A percentile compares a stretch with the other conserved stretches of the same genome.
Conservation (phyloP, 305 asterid species). For the Fraxinus platypoda region DNA sequence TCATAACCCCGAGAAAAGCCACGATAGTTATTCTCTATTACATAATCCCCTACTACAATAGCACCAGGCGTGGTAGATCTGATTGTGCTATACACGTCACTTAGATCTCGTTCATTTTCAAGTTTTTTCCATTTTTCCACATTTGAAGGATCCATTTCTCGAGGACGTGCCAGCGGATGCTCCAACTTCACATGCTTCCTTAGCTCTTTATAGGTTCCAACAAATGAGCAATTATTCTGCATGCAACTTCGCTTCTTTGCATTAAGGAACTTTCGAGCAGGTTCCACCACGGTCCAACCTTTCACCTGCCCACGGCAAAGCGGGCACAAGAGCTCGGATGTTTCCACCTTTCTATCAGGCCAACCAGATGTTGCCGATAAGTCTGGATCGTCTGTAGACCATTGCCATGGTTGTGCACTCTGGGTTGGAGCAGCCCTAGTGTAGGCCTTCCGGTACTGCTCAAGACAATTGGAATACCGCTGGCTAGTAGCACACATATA, state of each 20-base stretch:
- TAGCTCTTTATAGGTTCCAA: conserved; percentile 55
- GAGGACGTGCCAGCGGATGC: conserved; percentile 66
- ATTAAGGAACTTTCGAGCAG: conserved; percentile 62
- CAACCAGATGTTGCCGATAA: conserved; percentile 28
- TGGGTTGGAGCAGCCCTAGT: conserved; percentile 33
- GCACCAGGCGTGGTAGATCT: conserved; percentile 82
- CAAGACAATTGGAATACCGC: conserved; percentile 72
- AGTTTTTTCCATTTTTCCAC: conserved; percentile 72
- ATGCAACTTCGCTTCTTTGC: conserved; percentile 63
- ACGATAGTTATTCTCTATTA: conserved; percentile 44
- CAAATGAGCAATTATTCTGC: conserved; percentile 62
- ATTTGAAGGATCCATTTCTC: conserved; percentile 59
- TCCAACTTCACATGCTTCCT: conserved; percentile 55
- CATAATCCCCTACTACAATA: conserved; percentile 70
- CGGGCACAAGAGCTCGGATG: conserved; percentile 54
- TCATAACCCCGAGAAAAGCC: conserved; percentile 26
- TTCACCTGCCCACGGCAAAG: conserved; percentile 81
- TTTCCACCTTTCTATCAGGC: conserved; percentile 27
- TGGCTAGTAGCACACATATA: conserved; percentile 78
- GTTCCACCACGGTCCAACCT: conserved; percentile 78
- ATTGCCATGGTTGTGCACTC: conserved; percentile 20
- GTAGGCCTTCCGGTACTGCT: conserved; percentile 64
- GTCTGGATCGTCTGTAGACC: conserved; percentile 20
- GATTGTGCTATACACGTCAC: conserved; percentile 70
- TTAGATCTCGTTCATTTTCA: conserved; percentile 60